A percentile compares a stretch with the other conserved stretches of the same genome.
Conservation (phyloP, 2,329 filamentous ascomycete genomes). For the Juglanconis oblonga region DNA sequence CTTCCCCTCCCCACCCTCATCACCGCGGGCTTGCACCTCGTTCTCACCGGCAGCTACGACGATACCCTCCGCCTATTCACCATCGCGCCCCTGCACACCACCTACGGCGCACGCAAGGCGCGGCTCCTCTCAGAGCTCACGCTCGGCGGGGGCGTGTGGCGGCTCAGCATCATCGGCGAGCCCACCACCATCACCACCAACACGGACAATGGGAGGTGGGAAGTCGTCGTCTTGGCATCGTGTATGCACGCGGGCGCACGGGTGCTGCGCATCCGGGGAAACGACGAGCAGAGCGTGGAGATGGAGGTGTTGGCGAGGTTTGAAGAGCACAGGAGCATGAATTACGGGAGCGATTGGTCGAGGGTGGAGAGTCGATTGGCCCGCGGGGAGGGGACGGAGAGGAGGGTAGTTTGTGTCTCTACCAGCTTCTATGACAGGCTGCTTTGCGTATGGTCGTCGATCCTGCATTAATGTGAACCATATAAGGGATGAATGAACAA, state of each 20-base stretch:
- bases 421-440: conserved; percentile 76
- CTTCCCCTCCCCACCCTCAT: conserved; percentile 26
- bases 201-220: conserved; percentile 23
- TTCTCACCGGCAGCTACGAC: conserved; percentile 90
- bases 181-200: conserved; percentile 20
- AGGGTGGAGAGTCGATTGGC: conserved; percentile 25
- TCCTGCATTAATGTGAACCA: not conserved
- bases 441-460: conserved; percentile 62
- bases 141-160: conserved; percentile 83
- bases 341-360: conserved; percentile 78
- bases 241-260: conserved; percentile 90
- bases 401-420: conserved; percentile 52
- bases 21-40: conserved; percentile 47
- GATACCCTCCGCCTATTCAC: conserved; percentile 71
- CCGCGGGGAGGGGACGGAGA: conserved; percentile 22
- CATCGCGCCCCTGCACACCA: conserved; percentile 38
- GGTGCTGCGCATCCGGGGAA: conserved; percentile 48
- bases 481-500: too few relatives aligned
- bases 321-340: conserved; percentile 90
- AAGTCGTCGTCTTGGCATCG: conserved; percentile 58
- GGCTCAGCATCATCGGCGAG: conserved; percentile 60
- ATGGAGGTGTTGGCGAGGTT: conserved; percentile 69
- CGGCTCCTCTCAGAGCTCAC: conserved; percentile 60
- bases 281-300: conserved; percentile 44
- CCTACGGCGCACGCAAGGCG: conserved; percentile 39